Evolutionary conservation across 192 early-diverging fungal genomes (phyloP).

Genomic region (Linnemannia elongata): DNA sequence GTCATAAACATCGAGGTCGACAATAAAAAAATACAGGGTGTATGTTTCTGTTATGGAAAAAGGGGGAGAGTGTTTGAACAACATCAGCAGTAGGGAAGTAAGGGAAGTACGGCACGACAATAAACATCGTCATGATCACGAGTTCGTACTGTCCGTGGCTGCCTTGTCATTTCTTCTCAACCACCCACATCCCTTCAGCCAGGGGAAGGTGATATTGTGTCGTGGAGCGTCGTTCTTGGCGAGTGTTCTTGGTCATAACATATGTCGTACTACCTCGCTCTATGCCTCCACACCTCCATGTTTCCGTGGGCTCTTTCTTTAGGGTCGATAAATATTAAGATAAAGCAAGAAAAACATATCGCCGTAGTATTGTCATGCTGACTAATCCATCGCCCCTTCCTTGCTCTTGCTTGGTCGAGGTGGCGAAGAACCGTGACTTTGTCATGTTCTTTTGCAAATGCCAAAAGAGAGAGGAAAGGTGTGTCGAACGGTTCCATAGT

Average conservation of each 20-base stretch:
- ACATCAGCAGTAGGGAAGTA: neutral
- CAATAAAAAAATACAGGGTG: neutral
- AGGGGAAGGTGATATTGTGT: neutral
- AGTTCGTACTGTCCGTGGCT: neutral
- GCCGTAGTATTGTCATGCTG: neutral
- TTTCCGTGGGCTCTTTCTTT: neutral
- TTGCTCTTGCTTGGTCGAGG: neutral
- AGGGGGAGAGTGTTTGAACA: neutral
- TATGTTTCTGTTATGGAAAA: neutral
- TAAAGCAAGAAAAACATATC: neutral
- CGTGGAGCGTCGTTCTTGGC: neutral
- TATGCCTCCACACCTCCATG: neutral
- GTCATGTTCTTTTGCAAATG: too few relatives aligned
- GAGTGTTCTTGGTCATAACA: neutral
- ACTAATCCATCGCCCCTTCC: neutral
- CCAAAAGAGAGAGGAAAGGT: too few relatives aligned
- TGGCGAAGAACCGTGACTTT: neutral
- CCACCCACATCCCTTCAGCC: neutral
- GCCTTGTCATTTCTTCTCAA: neutral
- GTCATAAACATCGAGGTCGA: too few relatives aligned
- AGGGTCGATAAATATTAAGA: neutral
- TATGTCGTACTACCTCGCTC: neutral
- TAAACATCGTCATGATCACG: constrained; percentile 7
- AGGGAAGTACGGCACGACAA: neutral
- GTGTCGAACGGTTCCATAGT: too few relatives aligned